Percentiles rank a stretch among this genome's conserved stretches.
Evolutionary conservation across 441 rosid species (phyloP).

Genomic region (Melastoma candidum): DNA sequence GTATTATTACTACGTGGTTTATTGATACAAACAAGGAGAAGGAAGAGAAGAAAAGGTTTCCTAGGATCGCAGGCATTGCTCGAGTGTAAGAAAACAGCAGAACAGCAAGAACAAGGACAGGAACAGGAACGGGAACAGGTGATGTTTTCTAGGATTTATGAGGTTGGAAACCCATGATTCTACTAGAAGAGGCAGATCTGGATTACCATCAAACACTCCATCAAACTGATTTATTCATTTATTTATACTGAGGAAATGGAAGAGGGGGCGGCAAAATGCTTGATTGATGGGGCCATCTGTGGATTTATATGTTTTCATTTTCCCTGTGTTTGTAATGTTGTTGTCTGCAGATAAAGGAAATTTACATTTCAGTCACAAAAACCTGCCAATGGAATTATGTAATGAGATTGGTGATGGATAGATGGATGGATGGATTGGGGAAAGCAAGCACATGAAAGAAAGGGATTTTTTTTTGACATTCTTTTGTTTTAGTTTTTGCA

Average conservation of each 20-base stretch:
- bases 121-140: not conserved
- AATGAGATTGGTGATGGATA: too few relatives aligned
- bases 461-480: constrained; percentile 5
- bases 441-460: too few relatives aligned
- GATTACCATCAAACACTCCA: constrained; percentile 44
- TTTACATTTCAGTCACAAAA: constrained; percentile 8
- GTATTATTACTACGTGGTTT: not conserved
- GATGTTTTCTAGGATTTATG: constrained; percentile 16
- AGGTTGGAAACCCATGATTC: constrained; percentile 16
- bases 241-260: too few relatives aligned
- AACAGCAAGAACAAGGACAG: not conserved
- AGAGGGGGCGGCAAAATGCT: too few relatives aligned
- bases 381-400: too few relatives aligned
- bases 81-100: not conserved
- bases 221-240: not conserved
- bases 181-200: constrained; percentile 47
- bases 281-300: too few relatives aligned
- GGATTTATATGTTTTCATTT: too few relatives aligned
- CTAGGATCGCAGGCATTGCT: constrained; percentile 13
- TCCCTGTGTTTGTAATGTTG: constrained; percentile 1
- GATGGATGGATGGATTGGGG: too few relatives aligned
- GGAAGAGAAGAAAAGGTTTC: constrained; percentile 3
- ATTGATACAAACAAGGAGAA: constrained; percentile 4
- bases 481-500: constrained; percentile 8
- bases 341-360: constrained; percentile 14